Conservation (phyloP, 1,139 yeast species). For the Magnusiomyces fungicola region DNA sequence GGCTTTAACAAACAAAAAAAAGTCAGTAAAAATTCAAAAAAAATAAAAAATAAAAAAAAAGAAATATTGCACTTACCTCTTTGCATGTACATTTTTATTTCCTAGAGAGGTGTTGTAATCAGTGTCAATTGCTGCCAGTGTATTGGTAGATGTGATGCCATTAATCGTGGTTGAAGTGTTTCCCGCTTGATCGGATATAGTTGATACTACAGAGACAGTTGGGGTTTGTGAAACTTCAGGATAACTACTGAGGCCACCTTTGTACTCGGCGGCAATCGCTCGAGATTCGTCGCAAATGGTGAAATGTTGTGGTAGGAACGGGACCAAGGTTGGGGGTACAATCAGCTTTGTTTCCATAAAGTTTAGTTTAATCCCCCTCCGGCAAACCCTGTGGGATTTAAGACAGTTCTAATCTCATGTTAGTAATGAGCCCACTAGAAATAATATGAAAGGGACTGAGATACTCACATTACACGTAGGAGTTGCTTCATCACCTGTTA, state of each 20-base stretch:
- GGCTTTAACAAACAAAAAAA: too few relatives aligned
- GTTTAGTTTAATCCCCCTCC: conserved; percentile 17
- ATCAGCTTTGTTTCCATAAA: conserved; percentile 16
- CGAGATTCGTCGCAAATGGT: conserved; percentile 18
- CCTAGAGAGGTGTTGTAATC: too few relatives aligned
- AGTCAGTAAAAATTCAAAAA: too few relatives aligned
- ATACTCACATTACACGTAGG: conserved; percentile 14
- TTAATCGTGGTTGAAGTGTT: neutral
- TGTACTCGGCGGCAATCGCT: conserved; percentile 16
- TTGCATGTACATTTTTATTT: too few relatives aligned
- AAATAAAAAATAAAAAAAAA: too few relatives aligned
- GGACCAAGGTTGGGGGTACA: conserved; percentile 12
- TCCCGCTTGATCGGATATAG: neutral
- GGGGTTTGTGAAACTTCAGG: conserved; percentile 4
- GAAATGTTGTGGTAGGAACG: conserved; percentile 2
- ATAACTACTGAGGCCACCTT: conserved; percentile 15
- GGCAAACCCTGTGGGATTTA: conserved; percentile 15
- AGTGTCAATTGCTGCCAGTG: too few relatives aligned
- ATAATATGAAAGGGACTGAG: neutral
- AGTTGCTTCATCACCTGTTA: conserved; percentile 13
- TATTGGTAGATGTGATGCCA: neutral
- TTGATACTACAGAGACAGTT: neutral
- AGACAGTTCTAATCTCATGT: conserved; percentile 12
- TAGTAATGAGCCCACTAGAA: neutral
- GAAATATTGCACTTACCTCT: too few relatives aligned